These are phyloP conservation scores for Plasmodium inui DNA, from an alignment of 169 alveolate genomes.

Conservation along the genomic window DNA sequence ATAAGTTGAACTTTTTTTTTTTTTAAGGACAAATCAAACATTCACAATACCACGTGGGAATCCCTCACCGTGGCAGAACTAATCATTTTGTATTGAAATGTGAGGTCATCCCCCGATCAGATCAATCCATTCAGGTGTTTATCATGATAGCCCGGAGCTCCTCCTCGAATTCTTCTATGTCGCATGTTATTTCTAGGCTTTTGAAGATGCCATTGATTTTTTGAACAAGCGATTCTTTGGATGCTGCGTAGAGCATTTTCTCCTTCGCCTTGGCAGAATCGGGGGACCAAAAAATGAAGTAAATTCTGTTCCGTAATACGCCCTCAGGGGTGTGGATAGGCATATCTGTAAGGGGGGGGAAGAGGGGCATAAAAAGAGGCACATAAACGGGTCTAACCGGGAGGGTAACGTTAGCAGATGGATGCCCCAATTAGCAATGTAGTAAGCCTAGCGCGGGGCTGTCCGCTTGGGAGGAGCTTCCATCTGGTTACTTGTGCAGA, in stretches of 20 bases:
- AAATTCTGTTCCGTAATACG: slow-evolving; percentile 61
- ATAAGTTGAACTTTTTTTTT: background rate
- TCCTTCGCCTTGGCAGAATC: slow-evolving; percentile 63
- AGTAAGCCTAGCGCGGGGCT: background rate
- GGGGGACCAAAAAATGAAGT: slow-evolving; percentile 75
- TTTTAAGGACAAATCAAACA: background rate
- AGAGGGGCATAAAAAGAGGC: background rate
- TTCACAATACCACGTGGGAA: background rate
- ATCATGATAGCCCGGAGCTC: slow-evolving; percentile 34
- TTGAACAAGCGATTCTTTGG: slow-evolving; percentile 67
- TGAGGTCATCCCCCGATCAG: background rate
- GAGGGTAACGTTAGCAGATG: background rate
- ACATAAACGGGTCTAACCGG: background rate
- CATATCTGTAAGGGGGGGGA: slow-evolving; percentile 24
- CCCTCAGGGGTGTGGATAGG: slow-evolving; percentile 75
- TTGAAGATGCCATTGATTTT: slow-evolving; percentile 73
- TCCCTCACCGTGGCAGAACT: background rate
- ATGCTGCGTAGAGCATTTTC: slow-evolving; percentile 71
- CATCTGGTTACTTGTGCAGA: background rate
- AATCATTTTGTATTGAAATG: background rate
- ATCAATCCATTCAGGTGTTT: slow-evolving; percentile 30
- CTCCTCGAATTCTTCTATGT: slow-evolving; percentile 66
- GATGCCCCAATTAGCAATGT: background rate
- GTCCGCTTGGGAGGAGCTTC: background rate
- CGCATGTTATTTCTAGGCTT: slow-evolving; percentile 69